Conservation (phyloP, 192 early-diverging fungal species). For the Chytriomyces hyalinus region DNA sequence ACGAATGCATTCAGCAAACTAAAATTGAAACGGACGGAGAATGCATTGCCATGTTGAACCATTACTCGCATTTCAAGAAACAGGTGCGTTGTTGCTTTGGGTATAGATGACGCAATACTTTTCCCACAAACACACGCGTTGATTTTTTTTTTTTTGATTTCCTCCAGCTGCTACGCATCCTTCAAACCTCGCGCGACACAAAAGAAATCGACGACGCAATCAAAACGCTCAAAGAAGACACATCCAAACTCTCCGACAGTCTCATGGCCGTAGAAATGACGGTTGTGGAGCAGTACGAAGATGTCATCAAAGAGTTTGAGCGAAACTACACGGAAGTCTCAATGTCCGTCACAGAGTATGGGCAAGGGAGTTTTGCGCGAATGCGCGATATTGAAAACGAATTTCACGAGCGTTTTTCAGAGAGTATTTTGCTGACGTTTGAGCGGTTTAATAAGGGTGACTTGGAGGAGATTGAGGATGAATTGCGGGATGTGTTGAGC, state of each 20-base stretch:
- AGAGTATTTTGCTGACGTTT: constrained; percentile 53
- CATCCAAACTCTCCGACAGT: constrained; percentile 48
- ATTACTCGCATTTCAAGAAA: constrained; percentile 62
- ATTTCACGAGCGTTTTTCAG: constrained; percentile 61
- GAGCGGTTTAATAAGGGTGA: constrained; percentile 67
- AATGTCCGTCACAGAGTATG: constrained; percentile 54
- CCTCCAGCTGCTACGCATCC: constrained; percentile 49
- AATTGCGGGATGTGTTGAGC: constrained; percentile 48
- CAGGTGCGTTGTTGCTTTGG: constrained; percentile 33
- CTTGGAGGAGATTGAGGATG: constrained; percentile 58
- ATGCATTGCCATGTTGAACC: constrained; percentile 49
- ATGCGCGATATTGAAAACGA: constrained; percentile 67
- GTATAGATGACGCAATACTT: neutral
- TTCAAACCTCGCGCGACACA: constrained; percentile 47
- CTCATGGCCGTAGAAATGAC: constrained; percentile 63
- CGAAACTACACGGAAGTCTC: constrained; percentile 63
- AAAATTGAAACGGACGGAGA: constrained; percentile 55
- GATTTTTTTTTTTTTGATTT: neutral
- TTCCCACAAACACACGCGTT: neutral
- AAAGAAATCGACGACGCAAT: constrained; percentile 60
- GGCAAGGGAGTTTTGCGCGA: constrained; percentile 54
- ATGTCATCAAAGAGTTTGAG: constrained; percentile 68
- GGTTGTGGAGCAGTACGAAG: constrained; percentile 70
- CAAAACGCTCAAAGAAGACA: constrained; percentile 46
- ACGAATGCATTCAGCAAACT: constrained; percentile 41